phyloP scores from a whole-genome alignment of 75 land plant genomes.

The Gnetum montanum region DNA sequence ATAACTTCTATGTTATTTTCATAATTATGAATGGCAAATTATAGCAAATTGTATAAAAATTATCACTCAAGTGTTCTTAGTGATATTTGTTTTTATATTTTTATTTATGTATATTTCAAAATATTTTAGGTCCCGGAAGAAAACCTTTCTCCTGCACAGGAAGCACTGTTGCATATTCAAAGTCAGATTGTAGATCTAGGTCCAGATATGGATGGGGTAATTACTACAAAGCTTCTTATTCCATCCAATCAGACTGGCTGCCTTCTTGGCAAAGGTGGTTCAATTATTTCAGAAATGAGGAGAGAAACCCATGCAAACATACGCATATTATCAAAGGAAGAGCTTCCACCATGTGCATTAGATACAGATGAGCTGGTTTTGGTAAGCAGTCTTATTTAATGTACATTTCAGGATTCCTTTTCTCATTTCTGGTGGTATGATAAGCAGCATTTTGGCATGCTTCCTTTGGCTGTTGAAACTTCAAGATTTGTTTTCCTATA shows the following conservation, averaged over 20 bases:
- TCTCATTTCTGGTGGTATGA: background rate
- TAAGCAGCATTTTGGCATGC: background rate
- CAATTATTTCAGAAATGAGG: conserved; percentile 46
- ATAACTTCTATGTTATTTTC: too few species aligned
- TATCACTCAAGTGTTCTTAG: too few species aligned
- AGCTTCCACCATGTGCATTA: conserved; percentile 42
- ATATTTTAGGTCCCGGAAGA: conserved; percentile 63
- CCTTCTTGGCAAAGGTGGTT: conserved; percentile 52
- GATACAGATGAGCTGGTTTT: conserved; percentile 66
- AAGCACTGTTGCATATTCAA: conserved; percentile 83
- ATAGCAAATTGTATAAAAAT: too few species aligned
- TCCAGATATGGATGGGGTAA: conserved; percentile 55
- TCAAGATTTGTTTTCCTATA: background rate
- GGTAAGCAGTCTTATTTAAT: conserved; percentile 39
- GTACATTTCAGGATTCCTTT: background rate
- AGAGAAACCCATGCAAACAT: conserved; percentile 54
- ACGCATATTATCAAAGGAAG: conserved; percentile 48
- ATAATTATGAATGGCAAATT: too few species aligned
- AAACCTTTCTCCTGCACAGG: conserved; percentile 89
- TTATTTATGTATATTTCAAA: conserved; percentile 3
- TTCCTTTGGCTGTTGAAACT: background rate
- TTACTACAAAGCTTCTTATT: conserved; percentile 64
- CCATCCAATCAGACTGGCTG: conserved; percentile 62
- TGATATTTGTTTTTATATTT: too few species aligned
- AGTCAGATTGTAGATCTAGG: conserved; percentile 61